Percentiles rank a stretch among this genome's conserved stretches.
Evolutionary conservation across 2,329 filamentous ascomycete species (phyloP).

Genomic region (Phaeosphaeriaceae sp.): DNA sequence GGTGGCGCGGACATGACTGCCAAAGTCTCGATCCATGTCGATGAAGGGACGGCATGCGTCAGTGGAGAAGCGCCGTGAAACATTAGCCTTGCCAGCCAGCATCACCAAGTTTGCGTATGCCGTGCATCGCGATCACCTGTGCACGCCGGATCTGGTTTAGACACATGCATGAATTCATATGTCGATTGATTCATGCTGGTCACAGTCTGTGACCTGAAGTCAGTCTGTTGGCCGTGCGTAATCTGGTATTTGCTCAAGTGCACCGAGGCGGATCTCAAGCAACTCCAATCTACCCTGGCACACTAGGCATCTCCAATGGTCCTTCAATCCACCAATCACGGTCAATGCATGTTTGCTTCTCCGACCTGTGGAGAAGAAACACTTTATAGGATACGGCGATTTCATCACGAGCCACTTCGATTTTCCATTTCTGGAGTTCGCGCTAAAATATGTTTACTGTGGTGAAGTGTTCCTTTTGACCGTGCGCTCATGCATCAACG

Average conservation of each 20-base stretch:
- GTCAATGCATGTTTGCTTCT: neutral
- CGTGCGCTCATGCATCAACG: neutral
- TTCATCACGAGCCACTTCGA: neutral
- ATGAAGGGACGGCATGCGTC: neutral
- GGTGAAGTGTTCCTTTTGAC: constrained; percentile 7
- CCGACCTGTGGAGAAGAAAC: neutral
- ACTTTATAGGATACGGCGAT: constrained; percentile 1
- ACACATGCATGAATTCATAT: neutral
- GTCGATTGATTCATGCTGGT: too few relatives aligned
- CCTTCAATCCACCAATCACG: constrained; percentile 6
- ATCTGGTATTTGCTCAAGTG: neutral
- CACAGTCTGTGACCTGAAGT: neutral
- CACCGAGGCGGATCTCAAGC: neutral
- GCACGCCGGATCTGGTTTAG: neutral
- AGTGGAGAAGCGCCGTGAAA: neutral
- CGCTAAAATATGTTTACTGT: neutral
- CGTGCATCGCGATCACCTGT: neutral
- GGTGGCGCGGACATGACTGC: neutral
- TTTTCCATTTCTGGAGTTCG: neutral
- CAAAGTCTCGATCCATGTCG: neutral
- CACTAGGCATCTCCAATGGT: neutral
- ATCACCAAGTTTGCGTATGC: neutral
- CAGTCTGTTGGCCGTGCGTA: constrained; percentile 1
- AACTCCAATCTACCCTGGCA: constrained; percentile 5
- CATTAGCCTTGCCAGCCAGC: neutral